phyloP scores from a whole-genome alignment of 495 filamentous ascomycete species.

The Friedmanniomyces endolithicus region DNA sequence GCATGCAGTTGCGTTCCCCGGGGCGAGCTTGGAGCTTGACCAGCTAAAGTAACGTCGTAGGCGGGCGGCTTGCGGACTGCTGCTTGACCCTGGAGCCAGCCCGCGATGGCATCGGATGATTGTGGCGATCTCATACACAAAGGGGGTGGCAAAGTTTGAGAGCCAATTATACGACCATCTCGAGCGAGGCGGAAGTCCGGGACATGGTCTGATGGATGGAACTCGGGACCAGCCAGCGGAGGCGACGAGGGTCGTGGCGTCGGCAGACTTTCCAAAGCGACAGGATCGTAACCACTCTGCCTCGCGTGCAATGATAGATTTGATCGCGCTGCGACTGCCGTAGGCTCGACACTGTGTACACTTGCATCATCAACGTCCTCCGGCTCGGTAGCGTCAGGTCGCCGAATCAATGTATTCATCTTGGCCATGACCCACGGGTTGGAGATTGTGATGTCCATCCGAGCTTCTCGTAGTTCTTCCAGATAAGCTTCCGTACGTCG shows the following conservation, averaged over 20 bases:
- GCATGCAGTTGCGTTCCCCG: constrained; percentile 21
- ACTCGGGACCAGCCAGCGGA: neutral
- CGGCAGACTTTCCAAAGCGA: neutral
- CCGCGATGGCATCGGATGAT: neutral
- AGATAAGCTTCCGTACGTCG: constrained; percentile 19
- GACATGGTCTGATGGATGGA: constrained; percentile 9
- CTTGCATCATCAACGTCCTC: neutral
- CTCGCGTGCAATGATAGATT: neutral
- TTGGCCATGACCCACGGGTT: constrained; percentile 54
- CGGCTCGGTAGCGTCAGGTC: neutral
- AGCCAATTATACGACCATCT: constrained; percentile 9
- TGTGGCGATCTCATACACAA: neutral
- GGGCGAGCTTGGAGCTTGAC: neutral
- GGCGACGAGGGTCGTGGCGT: constrained; percentile 22
- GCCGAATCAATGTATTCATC: constrained; percentile 35
- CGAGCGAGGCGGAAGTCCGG: constrained; percentile 3
- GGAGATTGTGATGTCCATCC: constrained; percentile 25
- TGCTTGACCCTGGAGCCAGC: neutral
- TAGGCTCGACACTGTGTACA: neutral
- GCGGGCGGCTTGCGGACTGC: neutral
- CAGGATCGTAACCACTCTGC: neutral
- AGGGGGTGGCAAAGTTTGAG: constrained; percentile 1
- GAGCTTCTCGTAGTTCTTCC: constrained; percentile 12
- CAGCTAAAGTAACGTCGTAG: neutral
- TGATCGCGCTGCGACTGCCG: neutral